A percentile compares a stretch with the other conserved stretches of the same genome.
Conservation (phyloP, 179 eudicot species). For the Spinacia oleracea region DNA sequence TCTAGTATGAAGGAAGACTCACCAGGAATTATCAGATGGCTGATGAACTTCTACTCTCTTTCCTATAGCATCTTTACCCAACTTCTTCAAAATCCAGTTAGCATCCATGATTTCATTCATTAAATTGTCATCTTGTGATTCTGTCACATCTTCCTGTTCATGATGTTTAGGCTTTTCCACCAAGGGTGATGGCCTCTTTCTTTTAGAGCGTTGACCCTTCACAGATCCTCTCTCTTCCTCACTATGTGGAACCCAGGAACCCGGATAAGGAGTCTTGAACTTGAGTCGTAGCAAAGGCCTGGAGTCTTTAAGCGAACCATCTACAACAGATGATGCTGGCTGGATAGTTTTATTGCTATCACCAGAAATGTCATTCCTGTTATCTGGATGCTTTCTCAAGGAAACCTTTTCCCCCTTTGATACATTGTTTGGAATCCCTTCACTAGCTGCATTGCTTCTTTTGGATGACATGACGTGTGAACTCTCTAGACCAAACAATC, state of each 20-base stretch:
- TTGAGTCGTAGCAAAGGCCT: conserved; percentile 77
- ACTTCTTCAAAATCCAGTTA: conserved; percentile 77
- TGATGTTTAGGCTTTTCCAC: conserved; percentile 43
- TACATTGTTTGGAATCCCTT: conserved; percentile 35
- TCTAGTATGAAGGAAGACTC: conserved; percentile 18
- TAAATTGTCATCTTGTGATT: conserved; percentile 41
- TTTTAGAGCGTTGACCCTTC: conserved; percentile 92
- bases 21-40: conserved; percentile 82
- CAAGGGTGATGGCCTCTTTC: conserved; percentile 62
- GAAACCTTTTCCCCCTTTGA: conserved; percentile 49
- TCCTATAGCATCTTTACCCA: conserved; percentile 93
- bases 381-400: conserved; percentile 48
- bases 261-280: conserved; percentile 59
- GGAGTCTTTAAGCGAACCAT: conserved; percentile 53
- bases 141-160: conserved; percentile 49
- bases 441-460: conserved; percentile 31
- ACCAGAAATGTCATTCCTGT: conserved; percentile 34
- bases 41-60: conserved; percentile 95
- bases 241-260: conserved; percentile 52
- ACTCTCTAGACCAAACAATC: conserved; percentile 41
- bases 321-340: conserved; percentile 35
- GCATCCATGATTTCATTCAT: conserved; percentile 70
- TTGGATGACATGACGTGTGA: conserved; percentile 35
- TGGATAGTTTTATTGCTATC: conserved; percentile 37
- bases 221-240: conserved; percentile 73